Evolutionary conservation across 2,329 filamentous ascomycete species (phyloP).

Genomic region (Diaporthe aspalathi): DNA sequence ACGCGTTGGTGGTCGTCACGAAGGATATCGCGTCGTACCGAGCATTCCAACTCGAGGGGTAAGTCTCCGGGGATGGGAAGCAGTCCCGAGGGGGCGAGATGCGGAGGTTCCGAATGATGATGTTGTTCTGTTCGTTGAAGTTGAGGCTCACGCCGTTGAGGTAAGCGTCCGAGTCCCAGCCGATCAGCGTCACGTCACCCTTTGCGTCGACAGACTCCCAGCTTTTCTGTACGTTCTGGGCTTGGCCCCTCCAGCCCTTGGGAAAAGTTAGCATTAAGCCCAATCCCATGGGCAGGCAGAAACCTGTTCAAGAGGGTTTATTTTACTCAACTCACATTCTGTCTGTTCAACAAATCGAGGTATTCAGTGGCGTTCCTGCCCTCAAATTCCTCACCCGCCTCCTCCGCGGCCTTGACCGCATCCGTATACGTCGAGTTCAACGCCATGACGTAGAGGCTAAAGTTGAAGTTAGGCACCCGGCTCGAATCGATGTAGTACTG

Average conservation of each 20-base stretch:
- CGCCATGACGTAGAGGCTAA: slow-evolving; percentile 23
- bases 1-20: slow-evolving; percentile 17
- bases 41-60: slow-evolving; percentile 27
- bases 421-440: slow-evolving; percentile 25
- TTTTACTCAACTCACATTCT: slow-evolving; percentile 11
- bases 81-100: slow-evolving; percentile 25
- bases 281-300: no score
- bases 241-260: slow-evolving; percentile 28
- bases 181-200: slow-evolving; percentile 21
- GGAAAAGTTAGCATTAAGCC: neutral
- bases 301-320: no score
- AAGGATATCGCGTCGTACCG: slow-evolving; percentile 25
- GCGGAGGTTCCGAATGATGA: slow-evolving; percentile 30
- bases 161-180: slow-evolving; percentile 22
- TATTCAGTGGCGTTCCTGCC: slow-evolving; percentile 26
- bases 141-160: slow-evolving; percentile 24
- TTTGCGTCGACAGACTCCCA: slow-evolving; percentile 25
- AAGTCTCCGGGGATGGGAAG: slow-evolving; percentile 24
- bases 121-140: slow-evolving; percentile 25
- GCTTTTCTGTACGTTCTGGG: slow-evolving; percentile 26
- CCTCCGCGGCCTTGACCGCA: slow-evolving; percentile 18
- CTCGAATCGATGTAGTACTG: slow-evolving; percentile 29
- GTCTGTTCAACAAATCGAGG: slow-evolving; percentile 11
- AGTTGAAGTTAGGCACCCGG: slow-evolving; percentile 14
- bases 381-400: slow-evolving; percentile 15